These are phyloP conservation scores for Colletotrichum sp. DNA, from an alignment of 2,329 filamentous ascomycete genomes.

Conservation along the genomic window DNA sequence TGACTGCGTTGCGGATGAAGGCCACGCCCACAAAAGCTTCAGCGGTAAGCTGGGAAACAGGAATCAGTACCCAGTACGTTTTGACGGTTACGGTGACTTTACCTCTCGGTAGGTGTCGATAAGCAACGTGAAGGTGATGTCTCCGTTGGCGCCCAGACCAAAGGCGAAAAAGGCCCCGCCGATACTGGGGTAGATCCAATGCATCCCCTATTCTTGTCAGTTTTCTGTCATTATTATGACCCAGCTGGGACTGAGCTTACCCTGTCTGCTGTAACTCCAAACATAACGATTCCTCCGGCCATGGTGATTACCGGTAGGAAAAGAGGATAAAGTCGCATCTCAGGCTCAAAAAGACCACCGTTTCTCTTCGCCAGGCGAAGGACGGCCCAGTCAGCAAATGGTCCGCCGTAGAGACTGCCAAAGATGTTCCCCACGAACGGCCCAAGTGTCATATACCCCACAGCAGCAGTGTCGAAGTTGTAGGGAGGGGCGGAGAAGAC, in stretches of 20 bases:
- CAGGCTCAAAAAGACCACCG: slow-evolving; percentile 44
- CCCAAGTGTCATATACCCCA: slow-evolving; percentile 30
- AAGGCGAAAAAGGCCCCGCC: slow-evolving; percentile 40
- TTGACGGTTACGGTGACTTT: not conserved
- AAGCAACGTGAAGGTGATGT: slow-evolving; percentile 35
- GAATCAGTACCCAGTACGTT: not conserved
- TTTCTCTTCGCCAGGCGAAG: slow-evolving; percentile 38
- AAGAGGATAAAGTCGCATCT: slow-evolving; percentile 41
- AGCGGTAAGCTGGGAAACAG: slow-evolving; percentile 24
- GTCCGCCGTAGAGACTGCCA: slow-evolving; percentile 38
- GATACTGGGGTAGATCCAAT: slow-evolving; percentile 42
- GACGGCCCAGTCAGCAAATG: slow-evolving; percentile 41
- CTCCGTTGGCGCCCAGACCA: slow-evolving; percentile 37
- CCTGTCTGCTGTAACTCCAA: slow-evolving; percentile 34
- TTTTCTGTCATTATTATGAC: not conserved
- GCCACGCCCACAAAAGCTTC: slow-evolving; percentile 35
- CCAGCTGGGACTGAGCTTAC: slow-evolving; percentile 30
- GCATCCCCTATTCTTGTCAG: slow-evolving; percentile 31
- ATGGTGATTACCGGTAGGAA: slow-evolving; percentile 30
- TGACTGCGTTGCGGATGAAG: slow-evolving; percentile 34
- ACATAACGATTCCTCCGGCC: slow-evolving; percentile 38
- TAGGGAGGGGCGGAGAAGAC: slow-evolving; percentile 35
- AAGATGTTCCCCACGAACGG: slow-evolving; percentile 41
- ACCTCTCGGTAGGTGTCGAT: slow-evolving; percentile 42
- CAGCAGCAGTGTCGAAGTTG: slow-evolving; percentile 26